Conservation (phyloP, 2,329 filamentous ascomycete genomes). For the Colletotrichum tropicicola region DNA sequence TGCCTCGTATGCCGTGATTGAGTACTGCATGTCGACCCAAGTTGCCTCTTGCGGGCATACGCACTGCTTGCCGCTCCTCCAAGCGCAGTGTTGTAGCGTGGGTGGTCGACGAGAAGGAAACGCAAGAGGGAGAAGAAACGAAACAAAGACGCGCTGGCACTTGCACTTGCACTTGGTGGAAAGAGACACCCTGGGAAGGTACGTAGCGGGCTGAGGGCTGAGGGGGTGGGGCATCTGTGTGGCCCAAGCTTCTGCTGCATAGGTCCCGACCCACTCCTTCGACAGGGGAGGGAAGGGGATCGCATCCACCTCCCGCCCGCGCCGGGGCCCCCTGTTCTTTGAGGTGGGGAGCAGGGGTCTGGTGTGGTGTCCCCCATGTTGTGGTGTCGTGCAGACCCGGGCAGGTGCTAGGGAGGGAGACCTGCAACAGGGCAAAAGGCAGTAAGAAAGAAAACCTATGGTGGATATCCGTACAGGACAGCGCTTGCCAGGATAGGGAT, state of each 20-base stretch:
- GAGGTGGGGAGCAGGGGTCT: neutral
- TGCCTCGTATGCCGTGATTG: slow-evolving; percentile 3
- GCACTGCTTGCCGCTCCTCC: neutral
- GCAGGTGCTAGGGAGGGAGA: too few relatives aligned
- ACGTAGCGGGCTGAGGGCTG: too few relatives aligned
- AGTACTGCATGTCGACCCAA: neutral
- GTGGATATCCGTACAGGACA: too few relatives aligned
- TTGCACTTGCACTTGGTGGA: neutral
- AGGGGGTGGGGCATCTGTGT: too few relatives aligned
- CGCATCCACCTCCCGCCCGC: neutral
- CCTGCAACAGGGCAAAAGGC: too few relatives aligned
- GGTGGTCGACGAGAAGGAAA: neutral
- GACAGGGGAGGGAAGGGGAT: slow-evolving; percentile 7
- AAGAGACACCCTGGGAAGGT: neutral
- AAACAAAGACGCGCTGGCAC: too few relatives aligned
- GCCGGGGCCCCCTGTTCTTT: neutral
- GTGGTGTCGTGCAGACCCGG: slow-evolving; percentile 1
- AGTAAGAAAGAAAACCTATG: too few relatives aligned
- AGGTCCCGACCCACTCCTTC: neutral
- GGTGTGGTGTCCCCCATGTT: neutral
- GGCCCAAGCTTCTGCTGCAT: neutral
- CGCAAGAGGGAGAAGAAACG: neutral
- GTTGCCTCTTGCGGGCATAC: neutral
- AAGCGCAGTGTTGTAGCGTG: neutral
- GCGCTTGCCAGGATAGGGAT: too few relatives aligned